Percentiles rank a stretch among this genome's conserved stretches.
Evolutionary conservation across 2,329 filamentous ascomycete species (phyloP).

Genomic region (Capronia americana): DNA sequence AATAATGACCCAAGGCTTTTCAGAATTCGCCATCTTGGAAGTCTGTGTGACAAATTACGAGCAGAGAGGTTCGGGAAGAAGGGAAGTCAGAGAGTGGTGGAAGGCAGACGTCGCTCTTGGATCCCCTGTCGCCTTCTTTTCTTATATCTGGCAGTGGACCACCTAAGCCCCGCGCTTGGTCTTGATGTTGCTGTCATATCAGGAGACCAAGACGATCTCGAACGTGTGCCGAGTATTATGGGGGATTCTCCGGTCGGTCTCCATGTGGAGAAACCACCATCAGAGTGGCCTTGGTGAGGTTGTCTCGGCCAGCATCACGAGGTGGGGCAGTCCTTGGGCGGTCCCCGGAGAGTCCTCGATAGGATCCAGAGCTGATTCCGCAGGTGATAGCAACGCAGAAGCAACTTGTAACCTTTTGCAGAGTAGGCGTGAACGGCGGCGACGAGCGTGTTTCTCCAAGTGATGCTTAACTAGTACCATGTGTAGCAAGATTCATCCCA

Average conservation of each 20-base stretch:
- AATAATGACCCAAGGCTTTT: slow-evolving; percentile 38
- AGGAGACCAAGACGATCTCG: slow-evolving; percentile 6
- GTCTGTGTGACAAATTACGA: background rate
- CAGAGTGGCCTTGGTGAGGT: background rate
- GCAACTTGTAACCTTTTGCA: background rate
- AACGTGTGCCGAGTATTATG: slow-evolving; percentile 18
- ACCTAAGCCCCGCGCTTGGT: slow-evolving; percentile 21
- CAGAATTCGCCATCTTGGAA: slow-evolving; percentile 20
- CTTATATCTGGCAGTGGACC: slow-evolving; percentile 11
- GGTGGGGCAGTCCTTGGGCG: background rate
- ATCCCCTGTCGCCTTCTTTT: background rate
- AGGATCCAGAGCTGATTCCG: background rate
- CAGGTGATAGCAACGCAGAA: background rate
- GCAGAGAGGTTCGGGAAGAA: background rate
- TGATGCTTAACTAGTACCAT: background rate
- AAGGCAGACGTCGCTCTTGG: background rate
- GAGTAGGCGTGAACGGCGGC: background rate
- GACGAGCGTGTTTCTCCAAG: background rate
- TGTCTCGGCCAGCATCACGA: background rate
- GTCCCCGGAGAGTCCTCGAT: background rate
- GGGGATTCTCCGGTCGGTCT: slow-evolving; percentile 18
- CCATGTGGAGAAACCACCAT: slow-evolving; percentile 25
- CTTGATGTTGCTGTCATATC: slow-evolving; percentile 8
- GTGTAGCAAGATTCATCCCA: background rate
- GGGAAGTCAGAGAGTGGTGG: background rate